phyloP scores from a whole-genome alignment of 169 alveolate genomes.

The Sarcocystis neurona region DNA sequence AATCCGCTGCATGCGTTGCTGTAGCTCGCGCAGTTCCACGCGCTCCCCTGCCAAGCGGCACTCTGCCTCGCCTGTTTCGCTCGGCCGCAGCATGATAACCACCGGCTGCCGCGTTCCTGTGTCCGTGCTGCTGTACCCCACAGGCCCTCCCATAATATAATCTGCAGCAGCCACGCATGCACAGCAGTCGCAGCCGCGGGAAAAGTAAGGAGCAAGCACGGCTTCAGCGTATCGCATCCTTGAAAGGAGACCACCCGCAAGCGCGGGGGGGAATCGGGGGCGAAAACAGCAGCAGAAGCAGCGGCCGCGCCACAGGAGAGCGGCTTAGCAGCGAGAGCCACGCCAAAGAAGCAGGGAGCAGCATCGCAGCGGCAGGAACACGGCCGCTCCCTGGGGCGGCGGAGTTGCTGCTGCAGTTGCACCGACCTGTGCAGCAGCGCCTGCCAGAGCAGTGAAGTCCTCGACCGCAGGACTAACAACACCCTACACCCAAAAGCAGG shows the following conservation, averaged over 20 bases:
- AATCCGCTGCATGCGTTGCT: constrained; percentile 79
- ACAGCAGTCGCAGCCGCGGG: background rate
- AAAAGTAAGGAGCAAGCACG: no score
- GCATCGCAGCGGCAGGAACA: background rate
- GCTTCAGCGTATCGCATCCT: no score
- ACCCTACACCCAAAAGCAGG: no score
- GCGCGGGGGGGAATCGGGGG: no score
- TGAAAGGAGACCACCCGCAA: no score
- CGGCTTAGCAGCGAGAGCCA: background rate
- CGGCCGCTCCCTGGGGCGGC: no score
- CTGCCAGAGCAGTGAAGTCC: no score
- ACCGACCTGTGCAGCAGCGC: no score
- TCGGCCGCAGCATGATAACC: constrained; percentile 80
- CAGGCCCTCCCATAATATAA: constrained; percentile 90
- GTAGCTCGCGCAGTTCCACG: constrained; percentile 78
- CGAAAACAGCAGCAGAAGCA: background rate
- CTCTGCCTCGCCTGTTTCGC: constrained; percentile 68
- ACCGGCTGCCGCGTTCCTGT: constrained; percentile 91
- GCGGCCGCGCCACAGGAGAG: background rate
- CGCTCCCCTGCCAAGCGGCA: constrained; percentile 70
- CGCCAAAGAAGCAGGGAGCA: background rate
- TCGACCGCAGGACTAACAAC: no score
- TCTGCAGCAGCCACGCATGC: constrained; percentile 66
- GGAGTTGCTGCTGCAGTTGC: no score
- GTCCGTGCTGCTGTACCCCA: constrained; percentile 86